phyloP scores from a whole-genome alignment of 306 rosid genomes.

The Cicer cuneatum region DNA sequence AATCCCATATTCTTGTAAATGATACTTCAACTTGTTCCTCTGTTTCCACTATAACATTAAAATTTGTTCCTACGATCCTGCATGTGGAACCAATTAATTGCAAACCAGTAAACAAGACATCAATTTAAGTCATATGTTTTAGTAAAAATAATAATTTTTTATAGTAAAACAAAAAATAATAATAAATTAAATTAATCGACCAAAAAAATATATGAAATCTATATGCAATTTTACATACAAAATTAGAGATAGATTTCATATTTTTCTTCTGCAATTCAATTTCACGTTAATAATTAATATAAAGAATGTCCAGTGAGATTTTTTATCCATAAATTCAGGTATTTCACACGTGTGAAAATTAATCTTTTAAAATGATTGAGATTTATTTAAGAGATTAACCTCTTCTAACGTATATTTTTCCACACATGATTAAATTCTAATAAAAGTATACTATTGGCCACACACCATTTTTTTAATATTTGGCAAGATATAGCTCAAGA shows the following conservation, averaged over 20 bases:
- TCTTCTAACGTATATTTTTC: no score
- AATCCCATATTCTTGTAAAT: constrained; percentile 78
- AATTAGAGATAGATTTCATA: no score
- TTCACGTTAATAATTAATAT: no score
- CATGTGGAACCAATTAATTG: constrained; percentile 6
- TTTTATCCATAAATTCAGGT: no score
- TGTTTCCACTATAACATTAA: constrained; percentile 56
- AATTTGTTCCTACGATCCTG: constrained; percentile 73
- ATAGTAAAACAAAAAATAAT: neutral
- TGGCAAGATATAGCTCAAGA: neutral
- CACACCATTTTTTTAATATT: no score
- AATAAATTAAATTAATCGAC: neutral
- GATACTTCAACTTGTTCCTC: constrained; percentile 86
- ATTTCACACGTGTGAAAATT: no score
- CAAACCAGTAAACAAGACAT: neutral
- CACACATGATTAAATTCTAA: no score
- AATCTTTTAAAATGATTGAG: no score
- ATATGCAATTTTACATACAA: no score
- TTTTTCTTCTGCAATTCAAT: neutral
- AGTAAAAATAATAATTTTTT: neutral
- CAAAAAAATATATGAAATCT: neutral
- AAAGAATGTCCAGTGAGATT: neutral
- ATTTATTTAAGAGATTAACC: no score
- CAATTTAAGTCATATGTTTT: neutral
- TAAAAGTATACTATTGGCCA: no score